These are phyloP conservation scores for Gossypium mustelinum DNA, from an alignment of 345 rosid species.

Conservation along the genomic window DNA sequence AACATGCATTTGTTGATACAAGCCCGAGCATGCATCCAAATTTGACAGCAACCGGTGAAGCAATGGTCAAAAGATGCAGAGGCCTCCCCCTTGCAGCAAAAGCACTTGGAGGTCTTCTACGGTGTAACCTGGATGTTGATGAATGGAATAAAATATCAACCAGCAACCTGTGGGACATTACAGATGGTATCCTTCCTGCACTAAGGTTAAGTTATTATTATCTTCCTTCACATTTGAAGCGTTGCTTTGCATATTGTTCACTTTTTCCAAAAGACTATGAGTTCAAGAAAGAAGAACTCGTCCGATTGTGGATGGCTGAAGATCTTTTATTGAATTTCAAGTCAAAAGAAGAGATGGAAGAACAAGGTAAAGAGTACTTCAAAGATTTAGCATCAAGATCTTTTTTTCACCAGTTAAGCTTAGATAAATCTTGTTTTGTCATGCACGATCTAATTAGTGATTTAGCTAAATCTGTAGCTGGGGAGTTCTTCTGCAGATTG, in stretches of 20 bases:
- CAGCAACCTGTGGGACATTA: not conserved
- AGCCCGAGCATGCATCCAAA: not conserved
- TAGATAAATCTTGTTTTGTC: not conserved
- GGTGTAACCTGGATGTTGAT: not conserved
- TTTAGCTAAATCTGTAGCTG: not conserved
- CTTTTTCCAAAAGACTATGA: not conserved
- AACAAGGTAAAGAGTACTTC: not conserved
- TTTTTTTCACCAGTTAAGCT: not conserved
- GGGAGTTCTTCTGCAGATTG: not conserved
- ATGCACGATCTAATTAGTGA: not conserved
- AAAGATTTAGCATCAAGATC: not conserved
- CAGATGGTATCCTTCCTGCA: not conserved
- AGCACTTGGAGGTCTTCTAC: slow-evolving; percentile 1
- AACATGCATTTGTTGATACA: not conserved
- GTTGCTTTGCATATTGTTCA: slow-evolving; percentile 5
- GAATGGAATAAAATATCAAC: not conserved
- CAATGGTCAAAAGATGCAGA: not conserved
- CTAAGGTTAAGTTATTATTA: not conserved
- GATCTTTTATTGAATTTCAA: not conserved
- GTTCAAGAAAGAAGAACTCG: not conserved
- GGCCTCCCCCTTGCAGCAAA: not conserved
- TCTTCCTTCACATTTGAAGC: not conserved
- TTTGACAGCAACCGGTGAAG: not conserved
- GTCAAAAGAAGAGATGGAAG: not conserved
- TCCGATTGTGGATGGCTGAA: not conserved